Percentiles rank a stretch among this genome's conserved stretches.
Conservation (phyloP, 441 rosid species). For the Erysimum cheiri region DNA sequence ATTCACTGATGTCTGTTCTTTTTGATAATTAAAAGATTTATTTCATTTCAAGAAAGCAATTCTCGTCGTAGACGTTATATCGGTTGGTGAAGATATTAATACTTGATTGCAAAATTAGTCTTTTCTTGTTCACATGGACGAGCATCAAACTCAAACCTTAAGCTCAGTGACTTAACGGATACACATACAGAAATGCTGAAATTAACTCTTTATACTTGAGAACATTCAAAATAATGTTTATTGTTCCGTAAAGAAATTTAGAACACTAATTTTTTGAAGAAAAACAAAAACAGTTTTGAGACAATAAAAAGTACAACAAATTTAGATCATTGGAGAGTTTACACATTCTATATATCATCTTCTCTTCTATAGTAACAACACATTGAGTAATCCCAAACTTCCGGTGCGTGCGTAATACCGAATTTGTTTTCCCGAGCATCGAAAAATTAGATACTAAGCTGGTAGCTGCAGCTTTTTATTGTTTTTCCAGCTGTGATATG, state of each 20-base stretch:
- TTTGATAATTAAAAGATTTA: too few relatives aligned
- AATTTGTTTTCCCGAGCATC: background rate
- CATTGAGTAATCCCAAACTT: background rate
- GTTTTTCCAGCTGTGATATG: conserved; percentile 25
- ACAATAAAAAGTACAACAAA: conserved; percentile 11
- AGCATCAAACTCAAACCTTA: background rate
- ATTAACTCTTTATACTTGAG: background rate
- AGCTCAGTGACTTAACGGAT: background rate
- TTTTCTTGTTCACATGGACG: too few relatives aligned
- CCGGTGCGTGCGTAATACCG: background rate
- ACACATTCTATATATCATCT: conserved; percentile 17
- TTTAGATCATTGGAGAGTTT: conserved; percentile 15
- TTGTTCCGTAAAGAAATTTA: background rate
- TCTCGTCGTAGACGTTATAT: too few relatives aligned
- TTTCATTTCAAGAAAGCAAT: too few relatives aligned
- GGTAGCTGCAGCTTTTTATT: conserved; percentile 26
- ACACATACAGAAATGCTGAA: conserved; percentile 1
- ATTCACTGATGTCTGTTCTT: too few relatives aligned
- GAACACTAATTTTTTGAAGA: background rate
- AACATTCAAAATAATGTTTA: background rate
- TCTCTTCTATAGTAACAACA: conserved; percentile 9
- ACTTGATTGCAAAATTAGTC: too few relatives aligned
- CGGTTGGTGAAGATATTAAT: too few relatives aligned
- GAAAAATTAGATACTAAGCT: conserved; percentile 5
- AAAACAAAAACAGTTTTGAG: background rate